Percentiles rank a stretch among this genome's conserved stretches.
phyloP scores from a whole-genome alignment of 2,329 filamentous ascomycete species.

The Xylogone sp. region DNA sequence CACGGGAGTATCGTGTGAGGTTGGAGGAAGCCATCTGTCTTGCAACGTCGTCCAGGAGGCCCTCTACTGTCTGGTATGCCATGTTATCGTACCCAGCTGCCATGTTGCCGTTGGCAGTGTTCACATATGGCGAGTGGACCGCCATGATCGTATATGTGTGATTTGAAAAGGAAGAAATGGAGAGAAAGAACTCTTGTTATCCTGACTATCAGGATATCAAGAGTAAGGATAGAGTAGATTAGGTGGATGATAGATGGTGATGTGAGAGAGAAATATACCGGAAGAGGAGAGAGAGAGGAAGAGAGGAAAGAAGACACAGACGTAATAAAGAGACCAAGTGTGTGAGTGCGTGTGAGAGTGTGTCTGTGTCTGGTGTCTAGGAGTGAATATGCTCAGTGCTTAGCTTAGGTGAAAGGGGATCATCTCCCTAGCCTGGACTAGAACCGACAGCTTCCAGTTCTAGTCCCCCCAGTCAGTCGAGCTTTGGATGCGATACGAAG shows the following conservation, averaged over 20 bases:
- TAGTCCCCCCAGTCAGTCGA: neutral
- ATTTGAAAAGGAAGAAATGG: neutral
- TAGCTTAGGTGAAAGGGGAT: constrained; percentile 20
- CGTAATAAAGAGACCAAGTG: constrained; percentile 13
- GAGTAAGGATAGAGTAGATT: constrained; percentile 6
- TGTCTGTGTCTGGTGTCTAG: constrained; percentile 6
- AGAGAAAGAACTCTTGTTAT: constrained; percentile 10
- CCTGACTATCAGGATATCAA: neutral
- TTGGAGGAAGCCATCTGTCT: constrained; percentile 47
- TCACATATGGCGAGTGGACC: constrained; percentile 1
- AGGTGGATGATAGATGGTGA: neutral
- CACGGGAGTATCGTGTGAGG: constrained; percentile 43
- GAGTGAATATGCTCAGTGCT: constrained; percentile 1
- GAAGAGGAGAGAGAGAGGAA: constrained; percentile 3
- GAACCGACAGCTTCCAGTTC: constrained; percentile 6
- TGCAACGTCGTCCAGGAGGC: constrained; percentile 47
- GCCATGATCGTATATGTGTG: neutral
- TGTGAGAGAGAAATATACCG: neutral
- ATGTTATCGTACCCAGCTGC: constrained; percentile 11
- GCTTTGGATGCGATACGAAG: no score
- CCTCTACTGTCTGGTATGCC: constrained; percentile 36
- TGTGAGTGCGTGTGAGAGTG: no score
- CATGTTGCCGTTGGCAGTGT: constrained; percentile 14
- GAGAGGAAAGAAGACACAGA: constrained; percentile 8
- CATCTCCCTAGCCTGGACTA: constrained; percentile 23